phyloP scores from a whole-genome alignment of 352 stramenopile species.

The Phytophthora kernoviae region DNA sequence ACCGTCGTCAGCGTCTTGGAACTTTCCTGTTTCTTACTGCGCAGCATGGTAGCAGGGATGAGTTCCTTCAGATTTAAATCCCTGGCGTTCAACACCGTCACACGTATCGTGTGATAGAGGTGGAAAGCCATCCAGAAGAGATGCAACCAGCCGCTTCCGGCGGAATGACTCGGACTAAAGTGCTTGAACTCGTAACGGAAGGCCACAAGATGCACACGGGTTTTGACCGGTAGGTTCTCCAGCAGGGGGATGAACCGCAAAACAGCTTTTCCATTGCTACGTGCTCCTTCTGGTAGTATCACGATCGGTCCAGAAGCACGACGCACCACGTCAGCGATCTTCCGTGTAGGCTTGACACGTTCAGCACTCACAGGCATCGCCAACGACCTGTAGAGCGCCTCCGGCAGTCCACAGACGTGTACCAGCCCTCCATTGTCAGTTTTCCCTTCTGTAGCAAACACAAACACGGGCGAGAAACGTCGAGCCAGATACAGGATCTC shows the following conservation, averaged over 20 bases:
- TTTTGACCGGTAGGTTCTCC: slow-evolving; percentile 54
- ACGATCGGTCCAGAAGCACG: slow-evolving; percentile 66
- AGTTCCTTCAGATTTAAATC: slow-evolving; percentile 62
- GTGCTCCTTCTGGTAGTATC: slow-evolving; percentile 75
- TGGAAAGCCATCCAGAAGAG: slow-evolving; percentile 74
- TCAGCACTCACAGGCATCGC: slow-evolving; percentile 45
- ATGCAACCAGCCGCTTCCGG: slow-evolving; percentile 57
- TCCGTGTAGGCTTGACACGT: slow-evolving; percentile 49
- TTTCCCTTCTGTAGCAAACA: slow-evolving; percentile 57
- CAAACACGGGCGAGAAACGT: slow-evolving; percentile 82
- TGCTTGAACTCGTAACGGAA: slow-evolving; percentile 83
- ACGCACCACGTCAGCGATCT: slow-evolving; percentile 74
- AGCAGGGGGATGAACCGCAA: slow-evolving; percentile 73
- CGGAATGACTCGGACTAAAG: slow-evolving; percentile 77
- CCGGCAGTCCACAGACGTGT: slow-evolving; percentile 65
- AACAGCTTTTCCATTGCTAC: slow-evolving; percentile 82
- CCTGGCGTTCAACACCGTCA: slow-evolving; percentile 65
- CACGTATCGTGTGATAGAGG: slow-evolving; percentile 67
- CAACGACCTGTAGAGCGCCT: slow-evolving; percentile 68
- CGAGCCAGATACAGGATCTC: slow-evolving; percentile 79
- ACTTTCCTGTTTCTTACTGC: slow-evolving; percentile 26
- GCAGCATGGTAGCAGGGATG: slow-evolving; percentile 21
- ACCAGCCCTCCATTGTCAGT: slow-evolving; percentile 61
- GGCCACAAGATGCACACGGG: slow-evolving; percentile 70
- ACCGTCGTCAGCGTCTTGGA: slow-evolving; percentile 44